Base-by-base conservation (phyloP, 2,329 filamentous ascomycete species). In the Diplodia intermedia region DNA sequence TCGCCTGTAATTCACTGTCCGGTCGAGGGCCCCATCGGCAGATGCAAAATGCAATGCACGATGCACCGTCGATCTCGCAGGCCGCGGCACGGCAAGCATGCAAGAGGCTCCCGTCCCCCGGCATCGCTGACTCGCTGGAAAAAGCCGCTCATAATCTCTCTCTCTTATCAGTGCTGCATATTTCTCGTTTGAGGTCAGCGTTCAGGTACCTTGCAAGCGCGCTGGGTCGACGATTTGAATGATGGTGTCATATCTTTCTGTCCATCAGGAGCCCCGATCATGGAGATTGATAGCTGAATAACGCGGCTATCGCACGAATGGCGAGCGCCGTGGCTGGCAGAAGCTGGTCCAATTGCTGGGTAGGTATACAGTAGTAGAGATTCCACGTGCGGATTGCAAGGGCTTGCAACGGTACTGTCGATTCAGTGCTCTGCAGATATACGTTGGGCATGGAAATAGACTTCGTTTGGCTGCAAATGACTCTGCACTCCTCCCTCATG, bases 11-110 rank as follows among this genome's bases (percentile, higher is more conserved):
- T 18, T 26, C 26, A 26, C 26, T 23, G 18, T n/a, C 14, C 31
- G 23, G 4, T 31, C n/a, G n/a, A 55, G 29, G 18, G 53, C 18
- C 8, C n/a, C 26, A n/a, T 26, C 11, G 6, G 31, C n/a, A 26
- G 2, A 40, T 11, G 43, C 43, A n/a, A 15, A 8, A 23, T 38
- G 31, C 43, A 20, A 55, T 36, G 53, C 53, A 56, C 53, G 31
- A 36, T 38, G 53, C 53, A 56, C 38, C 43, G 57, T 62, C 57
- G 40, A 62, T 50, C 40, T 60, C n/a, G 12, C 18, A n/a, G 40
- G 18, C 20, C 2, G 40, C 54, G 11, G 15, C 26, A 33, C 23
- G 23, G 23, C 23, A 15, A 33, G 15, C 26, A 20, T 60, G 38
- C 57, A 18, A 62, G 12, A 20, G 40, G 43, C 43, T 50, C 5